Conservation (phyloP, 2,329 filamentous ascomycete species). For the Cordyceps fumosorosea region DNA sequence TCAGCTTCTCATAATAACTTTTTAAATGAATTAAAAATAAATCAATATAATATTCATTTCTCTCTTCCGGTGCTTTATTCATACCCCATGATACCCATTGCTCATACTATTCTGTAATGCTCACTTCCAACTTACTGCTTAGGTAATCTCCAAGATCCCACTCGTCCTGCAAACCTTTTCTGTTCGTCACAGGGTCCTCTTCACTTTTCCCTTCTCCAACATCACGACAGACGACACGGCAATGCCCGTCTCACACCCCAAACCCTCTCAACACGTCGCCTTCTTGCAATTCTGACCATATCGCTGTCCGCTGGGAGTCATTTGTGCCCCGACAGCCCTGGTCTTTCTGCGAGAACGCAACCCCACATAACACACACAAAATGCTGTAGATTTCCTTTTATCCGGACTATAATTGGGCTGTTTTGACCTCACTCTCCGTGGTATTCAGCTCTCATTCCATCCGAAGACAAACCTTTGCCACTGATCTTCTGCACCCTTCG, state of each 20-base stretch:
- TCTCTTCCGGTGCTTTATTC: no score
- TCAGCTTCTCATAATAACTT: no score
- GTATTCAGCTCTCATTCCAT: slow-evolving; percentile 25
- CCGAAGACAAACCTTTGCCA: slow-evolving; percentile 16
- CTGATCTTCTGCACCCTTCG: neutral
- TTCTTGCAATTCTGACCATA: neutral
- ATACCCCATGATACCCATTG: no score
- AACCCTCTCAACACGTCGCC: neutral
- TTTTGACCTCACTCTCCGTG: slow-evolving; percentile 24
- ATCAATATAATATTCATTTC: no score
- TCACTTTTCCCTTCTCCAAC: neutral
- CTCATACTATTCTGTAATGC: no score
- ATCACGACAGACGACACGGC: neutral
- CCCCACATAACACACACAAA: neutral
- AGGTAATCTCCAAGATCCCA: neutral
- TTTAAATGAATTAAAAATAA: no score
- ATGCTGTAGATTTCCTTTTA: slow-evolving; percentile 6
- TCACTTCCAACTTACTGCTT: no score
- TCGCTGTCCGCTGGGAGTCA: neutral
- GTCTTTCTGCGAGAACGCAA: neutral
- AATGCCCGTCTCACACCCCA: neutral
- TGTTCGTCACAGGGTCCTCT: neutral
- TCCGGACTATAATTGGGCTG: slow-evolving; percentile 34
- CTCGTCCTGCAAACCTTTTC: neutral
- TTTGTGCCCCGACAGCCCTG: neutral